Evolutionary conservation across 164 flowering plant species (phyloP), one percentile per base, ranked within the genome.

Genomic region (Piper betle): DNA sequence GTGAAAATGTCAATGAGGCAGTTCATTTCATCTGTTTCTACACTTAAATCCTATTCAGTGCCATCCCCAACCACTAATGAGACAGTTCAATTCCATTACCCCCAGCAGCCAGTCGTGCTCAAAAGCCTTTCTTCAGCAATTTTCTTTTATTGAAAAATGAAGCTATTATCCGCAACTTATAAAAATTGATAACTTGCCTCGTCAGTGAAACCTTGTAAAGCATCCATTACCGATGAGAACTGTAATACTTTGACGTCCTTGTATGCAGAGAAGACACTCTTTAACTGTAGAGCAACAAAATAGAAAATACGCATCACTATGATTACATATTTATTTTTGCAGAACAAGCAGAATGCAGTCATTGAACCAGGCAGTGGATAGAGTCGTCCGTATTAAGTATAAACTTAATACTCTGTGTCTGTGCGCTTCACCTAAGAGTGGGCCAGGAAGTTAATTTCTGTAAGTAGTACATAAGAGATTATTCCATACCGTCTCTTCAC

Each of bases 161-260:
- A 25, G 33, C 33, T 25, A 25, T 25, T 25, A 25, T 25, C 33
- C 33, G 33, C 33, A 25, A 2, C 33, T 25, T 0, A 2, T 25
- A 25, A 25, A 25, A 46, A 12, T 46, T 15, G 15, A 43, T 10
- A 42, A 66, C 77, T 75, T 79, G 73, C 97, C 99, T 88, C 80
- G 74, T 90, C 83, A 15, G 77, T 61, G 74, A 93, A 93, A 57
- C 96, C 95, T 17, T 39, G 54, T 65, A 90, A 90, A 52, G 89
- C 92, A 66, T 90, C 88, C 77, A 85, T 88, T 85, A 90, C 81
- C 11, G 96, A 84, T 55, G 91, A 93, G 73, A 93, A 90, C 59
- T 84, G 79, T 58, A 93, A 74, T 60, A 93, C 84, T 77, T 88
- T 93, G 61, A 93, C 82, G 73, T 90, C 80, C 82, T 84, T 81